Evolutionary conservation across 805 yeast species (phyloP).

Genomic region (Metschnikowia matae): DNA sequence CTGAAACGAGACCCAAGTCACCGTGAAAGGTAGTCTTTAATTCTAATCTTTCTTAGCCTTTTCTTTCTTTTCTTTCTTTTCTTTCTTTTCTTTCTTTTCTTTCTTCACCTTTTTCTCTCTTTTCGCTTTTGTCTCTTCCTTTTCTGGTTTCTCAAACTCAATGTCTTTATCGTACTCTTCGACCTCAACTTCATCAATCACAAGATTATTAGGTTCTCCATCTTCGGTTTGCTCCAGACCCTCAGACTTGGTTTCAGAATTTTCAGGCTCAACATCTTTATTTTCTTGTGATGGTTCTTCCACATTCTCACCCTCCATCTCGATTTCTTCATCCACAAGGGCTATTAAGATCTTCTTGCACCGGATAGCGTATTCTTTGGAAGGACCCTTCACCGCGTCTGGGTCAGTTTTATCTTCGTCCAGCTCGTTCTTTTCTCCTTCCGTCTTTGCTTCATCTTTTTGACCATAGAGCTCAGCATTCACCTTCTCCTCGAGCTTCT

Average conservation of each 20-base stretch:
- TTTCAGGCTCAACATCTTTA: background rate
- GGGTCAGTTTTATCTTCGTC: background rate
- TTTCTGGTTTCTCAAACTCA: slow-evolving; percentile 28
- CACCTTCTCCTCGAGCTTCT: slow-evolving; percentile 38
- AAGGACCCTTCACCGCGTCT: slow-evolving; percentile 17
- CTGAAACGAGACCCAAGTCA: too few relatives aligned
- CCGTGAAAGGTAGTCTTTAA: background rate
- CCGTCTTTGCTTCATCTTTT: slow-evolving; percentile 15
- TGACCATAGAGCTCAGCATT: slow-evolving; percentile 33
- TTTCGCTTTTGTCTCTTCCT: slow-evolving; percentile 26
- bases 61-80: slow-evolving; percentile 18
- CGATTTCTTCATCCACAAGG: slow-evolving; percentile 33
- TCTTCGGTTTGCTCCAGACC: slow-evolving; percentile 5
- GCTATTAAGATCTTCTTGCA: slow-evolving; percentile 34
- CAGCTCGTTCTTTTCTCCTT: slow-evolving; percentile 10
- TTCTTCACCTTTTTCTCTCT: slow-evolving; percentile 21
- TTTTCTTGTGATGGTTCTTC: slow-evolving; percentile 2
- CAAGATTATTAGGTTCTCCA: slow-evolving; percentile 21
- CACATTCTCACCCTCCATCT: slow-evolving; percentile 25
- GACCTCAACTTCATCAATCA: slow-evolving; percentile 44
- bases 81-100: slow-evolving; percentile 19
- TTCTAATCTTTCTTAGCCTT: slow-evolving; percentile 18
- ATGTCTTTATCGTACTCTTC: slow-evolving; percentile 23
- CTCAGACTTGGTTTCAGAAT: background rate
- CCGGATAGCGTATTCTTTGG: slow-evolving; percentile 36